Conservation (phyloP, 2,329 filamentous ascomycete species). For the Neophaeococcomyces mojaviensis region DNA sequence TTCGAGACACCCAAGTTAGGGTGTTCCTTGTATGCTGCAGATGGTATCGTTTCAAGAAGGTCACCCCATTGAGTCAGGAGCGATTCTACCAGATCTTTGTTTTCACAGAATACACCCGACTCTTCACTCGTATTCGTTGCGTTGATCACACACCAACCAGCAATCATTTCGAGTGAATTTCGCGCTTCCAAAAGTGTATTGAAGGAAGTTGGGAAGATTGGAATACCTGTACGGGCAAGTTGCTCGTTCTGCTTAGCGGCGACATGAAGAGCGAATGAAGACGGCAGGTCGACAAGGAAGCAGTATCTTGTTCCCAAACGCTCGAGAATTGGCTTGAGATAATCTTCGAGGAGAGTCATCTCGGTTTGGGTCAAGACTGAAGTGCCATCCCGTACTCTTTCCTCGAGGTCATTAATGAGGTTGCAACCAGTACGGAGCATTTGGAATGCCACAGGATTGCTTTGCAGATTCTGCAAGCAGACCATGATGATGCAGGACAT, state of each 20-base stretch:
- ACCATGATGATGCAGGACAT: conserved; percentile 25
- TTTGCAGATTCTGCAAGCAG: conserved; percentile 23
- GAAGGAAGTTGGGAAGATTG: conserved; percentile 13
- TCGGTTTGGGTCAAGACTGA: conserved; percentile 17
- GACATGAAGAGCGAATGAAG: conserved; percentile 16
- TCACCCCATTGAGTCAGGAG: conserved; percentile 15
- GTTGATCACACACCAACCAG: conserved; percentile 19
- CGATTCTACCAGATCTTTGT: conserved; percentile 12
- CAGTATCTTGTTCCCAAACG: conserved; percentile 20
- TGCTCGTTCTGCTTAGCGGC: conserved; percentile 11
- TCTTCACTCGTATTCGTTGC: conserved; percentile 4
- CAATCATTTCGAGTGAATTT: conserved; percentile 20
- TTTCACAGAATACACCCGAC: conserved; percentile 7
- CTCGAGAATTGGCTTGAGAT: conserved; percentile 19
- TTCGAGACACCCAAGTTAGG: conserved; percentile 16
- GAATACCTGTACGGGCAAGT: conserved; percentile 9
- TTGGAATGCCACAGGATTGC: conserved; percentile 20
- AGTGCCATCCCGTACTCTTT: conserved; percentile 12
- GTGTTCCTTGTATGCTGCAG: conserved; percentile 15
- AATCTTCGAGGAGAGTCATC: conserved; percentile 18
- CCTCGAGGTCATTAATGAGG: conserved; percentile 18
- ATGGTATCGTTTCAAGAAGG: conserved; percentile 14
- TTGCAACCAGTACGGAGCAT: conserved; percentile 18
- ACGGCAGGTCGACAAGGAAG: conserved; percentile 19
- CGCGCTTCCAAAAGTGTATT: conserved; percentile 18